phyloP scores from a whole-genome alignment of 2,329 filamentous ascomycete genomes.

The Aspergillus pseudonomiae region DNA sequence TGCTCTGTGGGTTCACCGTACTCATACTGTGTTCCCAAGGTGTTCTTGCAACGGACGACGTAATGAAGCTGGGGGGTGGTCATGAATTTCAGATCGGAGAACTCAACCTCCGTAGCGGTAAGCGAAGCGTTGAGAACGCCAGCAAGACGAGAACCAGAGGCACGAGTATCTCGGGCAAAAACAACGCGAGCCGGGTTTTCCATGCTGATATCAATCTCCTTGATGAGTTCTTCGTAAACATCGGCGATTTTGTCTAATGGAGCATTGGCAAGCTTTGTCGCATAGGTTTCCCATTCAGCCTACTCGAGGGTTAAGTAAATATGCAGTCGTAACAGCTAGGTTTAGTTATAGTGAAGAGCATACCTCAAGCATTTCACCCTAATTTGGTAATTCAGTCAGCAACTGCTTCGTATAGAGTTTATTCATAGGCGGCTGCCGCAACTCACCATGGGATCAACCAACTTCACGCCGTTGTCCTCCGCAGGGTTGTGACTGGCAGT shows the following conservation, averaged over 20 bases:
- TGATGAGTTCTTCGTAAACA: constrained; percentile 74
- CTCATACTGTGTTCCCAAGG: constrained; percentile 78
- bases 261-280: constrained; percentile 87
- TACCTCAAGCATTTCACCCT: constrained; percentile 95
- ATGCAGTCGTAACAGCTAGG: constrained; percentile 9
- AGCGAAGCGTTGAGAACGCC: constrained; percentile 78
- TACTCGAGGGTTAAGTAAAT: constrained; percentile 34
- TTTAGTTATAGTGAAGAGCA: constrained; percentile 21
- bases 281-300: constrained; percentile 86
- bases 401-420: not conserved
- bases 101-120: constrained; percentile 72
- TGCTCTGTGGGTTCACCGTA: constrained; percentile 88
- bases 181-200: constrained; percentile 75
- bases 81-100: constrained; percentile 83
- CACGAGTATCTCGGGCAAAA: constrained; percentile 88
- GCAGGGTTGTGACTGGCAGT: constrained; percentile 92
- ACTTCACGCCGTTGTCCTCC: constrained; percentile 88
- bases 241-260: constrained; percentile 73
- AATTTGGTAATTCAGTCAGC: constrained; percentile 12
- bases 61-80: constrained; percentile 99
- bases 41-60: constrained; percentile 91
- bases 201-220: constrained; percentile 75
- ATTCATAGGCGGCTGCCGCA: not conserved
- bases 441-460: constrained; percentile 85
- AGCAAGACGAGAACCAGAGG: constrained; percentile 84